These are phyloP conservation scores for Parasitella parasitica DNA, from an alignment of 371 early-diverging fungal genomes.

Conservation along the genomic window DNA sequence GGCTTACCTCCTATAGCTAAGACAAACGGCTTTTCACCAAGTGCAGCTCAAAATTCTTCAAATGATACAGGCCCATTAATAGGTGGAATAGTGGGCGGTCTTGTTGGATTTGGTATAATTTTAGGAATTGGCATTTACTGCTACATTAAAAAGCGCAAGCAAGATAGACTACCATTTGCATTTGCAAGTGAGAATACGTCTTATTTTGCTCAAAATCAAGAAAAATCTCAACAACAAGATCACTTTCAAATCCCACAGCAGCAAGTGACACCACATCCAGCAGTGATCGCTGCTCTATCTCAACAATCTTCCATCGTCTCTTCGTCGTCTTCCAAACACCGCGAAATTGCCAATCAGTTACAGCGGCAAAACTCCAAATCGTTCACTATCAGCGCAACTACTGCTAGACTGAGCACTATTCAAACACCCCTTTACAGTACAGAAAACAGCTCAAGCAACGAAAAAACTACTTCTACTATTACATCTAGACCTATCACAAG, in stretches of 20 bases:
- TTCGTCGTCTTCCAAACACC: neutral
- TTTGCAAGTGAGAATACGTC: constrained; percentile 2
- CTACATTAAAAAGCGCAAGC: constrained; percentile 17
- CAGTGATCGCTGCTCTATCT: neutral
- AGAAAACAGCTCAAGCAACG: neutral
- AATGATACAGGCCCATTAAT: constrained; percentile 28
- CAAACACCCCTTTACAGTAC: neutral
- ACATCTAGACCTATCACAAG: neutral
- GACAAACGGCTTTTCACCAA: neutral
- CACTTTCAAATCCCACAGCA: neutral
- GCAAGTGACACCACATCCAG: constrained; percentile 6
- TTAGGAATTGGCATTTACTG: constrained; percentile 19
- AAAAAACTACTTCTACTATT: neutral
- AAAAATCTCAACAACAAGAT: neutral
- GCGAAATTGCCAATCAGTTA: neutral
- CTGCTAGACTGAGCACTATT: neutral
- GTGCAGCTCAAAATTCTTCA: neutral
- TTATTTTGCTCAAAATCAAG: neutral
- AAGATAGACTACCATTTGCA: constrained; percentile 25
- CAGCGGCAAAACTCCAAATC: neutral
- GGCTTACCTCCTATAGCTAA: constrained; percentile 18
- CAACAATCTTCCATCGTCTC: neutral
- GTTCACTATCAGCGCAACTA: neutral
- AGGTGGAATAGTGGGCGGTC: constrained; percentile 44
- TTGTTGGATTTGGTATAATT: constrained; percentile 23